Evolutionary conservation across 208 protist species (phyloP).

Genomic region (Leishmania amazonensis): DNA sequence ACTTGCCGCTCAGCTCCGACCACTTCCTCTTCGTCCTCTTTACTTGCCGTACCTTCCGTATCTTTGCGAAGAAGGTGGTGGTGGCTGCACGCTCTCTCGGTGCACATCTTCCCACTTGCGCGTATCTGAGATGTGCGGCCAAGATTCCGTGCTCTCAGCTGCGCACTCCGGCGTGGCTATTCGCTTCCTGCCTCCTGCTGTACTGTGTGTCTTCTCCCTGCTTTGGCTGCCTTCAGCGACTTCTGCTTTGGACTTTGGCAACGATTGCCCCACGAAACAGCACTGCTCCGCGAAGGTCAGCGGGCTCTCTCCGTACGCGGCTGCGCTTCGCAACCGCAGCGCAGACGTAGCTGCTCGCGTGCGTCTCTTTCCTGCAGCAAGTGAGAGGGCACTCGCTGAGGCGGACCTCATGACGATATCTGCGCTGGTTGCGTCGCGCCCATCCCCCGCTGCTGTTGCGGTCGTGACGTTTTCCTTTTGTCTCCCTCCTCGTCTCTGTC

Average conservation of each 20-base stretch:
- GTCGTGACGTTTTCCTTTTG: not conserved
- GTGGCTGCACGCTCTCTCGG: not conserved
- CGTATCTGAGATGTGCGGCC: not conserved
- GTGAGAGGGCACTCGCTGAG: not conserved
- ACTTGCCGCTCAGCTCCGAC: not conserved
- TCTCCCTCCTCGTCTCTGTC: not conserved
- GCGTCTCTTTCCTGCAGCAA: not conserved
- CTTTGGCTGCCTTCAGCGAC: not conserved
- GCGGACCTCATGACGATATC: not conserved
- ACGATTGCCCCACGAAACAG: not conserved
- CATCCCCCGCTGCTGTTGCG: not conserved
- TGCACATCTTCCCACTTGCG: not conserved
- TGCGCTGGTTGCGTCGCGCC: not conserved
- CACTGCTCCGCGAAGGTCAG: not conserved
- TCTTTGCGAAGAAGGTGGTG: not conserved
- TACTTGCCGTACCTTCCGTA: not conserved
- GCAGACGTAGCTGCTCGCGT: not conserved
- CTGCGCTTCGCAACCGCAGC: not conserved
- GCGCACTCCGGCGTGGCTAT: not conserved
- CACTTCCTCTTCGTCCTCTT: not conserved
- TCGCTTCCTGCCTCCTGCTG: not conserved
- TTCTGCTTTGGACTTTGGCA: not conserved
- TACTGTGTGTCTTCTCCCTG: not conserved
- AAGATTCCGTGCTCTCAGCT: not conserved
- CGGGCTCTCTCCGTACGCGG: not conserved